Evolutionary conservation across 495 filamentous ascomycete genomes (phyloP).

Genomic region (Aspergillus nidulans): DNA sequence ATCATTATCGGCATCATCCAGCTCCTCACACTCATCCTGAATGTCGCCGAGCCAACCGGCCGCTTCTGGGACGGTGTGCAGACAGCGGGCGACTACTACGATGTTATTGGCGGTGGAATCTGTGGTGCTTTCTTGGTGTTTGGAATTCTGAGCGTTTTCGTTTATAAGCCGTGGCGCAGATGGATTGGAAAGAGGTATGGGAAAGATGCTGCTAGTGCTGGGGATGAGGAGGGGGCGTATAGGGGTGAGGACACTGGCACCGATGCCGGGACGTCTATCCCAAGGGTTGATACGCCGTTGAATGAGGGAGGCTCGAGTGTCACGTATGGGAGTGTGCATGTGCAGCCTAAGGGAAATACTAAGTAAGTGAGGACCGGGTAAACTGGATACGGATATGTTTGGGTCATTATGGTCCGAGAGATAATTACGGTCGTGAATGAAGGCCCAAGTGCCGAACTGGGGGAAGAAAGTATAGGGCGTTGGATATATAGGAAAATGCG

Average conservation of each 20-base stretch:
- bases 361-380: background rate
- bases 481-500: background rate
- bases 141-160: slow-evolving; percentile 62
- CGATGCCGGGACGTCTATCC: slow-evolving; percentile 7
- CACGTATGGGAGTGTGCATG: slow-evolving; percentile 11
- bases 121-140: slow-evolving; percentile 78
- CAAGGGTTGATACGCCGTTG: slow-evolving; percentile 8
- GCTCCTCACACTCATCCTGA: slow-evolving; percentile 67
- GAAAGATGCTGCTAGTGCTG: slow-evolving; percentile 16
- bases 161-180: slow-evolving; percentile 75
- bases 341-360: slow-evolving; percentile 6
- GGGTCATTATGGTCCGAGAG: no score
- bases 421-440: no score
- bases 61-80: slow-evolving; percentile 84
- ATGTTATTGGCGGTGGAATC: slow-evolving; percentile 80
- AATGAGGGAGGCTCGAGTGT: background rate
- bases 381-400: background rate
- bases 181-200: slow-evolving; percentile 47
- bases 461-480: background rate
- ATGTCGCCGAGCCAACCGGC: slow-evolving; percentile 68
- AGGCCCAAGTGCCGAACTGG: no score
- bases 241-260: slow-evolving; percentile 10
- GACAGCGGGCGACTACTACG: slow-evolving; percentile 72
- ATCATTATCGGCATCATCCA: slow-evolving; percentile 83
- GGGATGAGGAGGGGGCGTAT: slow-evolving; percentile 15